phyloP scores from a whole-genome alignment of 441 rosid genomes.

The Populus trichocarpa region DNA sequence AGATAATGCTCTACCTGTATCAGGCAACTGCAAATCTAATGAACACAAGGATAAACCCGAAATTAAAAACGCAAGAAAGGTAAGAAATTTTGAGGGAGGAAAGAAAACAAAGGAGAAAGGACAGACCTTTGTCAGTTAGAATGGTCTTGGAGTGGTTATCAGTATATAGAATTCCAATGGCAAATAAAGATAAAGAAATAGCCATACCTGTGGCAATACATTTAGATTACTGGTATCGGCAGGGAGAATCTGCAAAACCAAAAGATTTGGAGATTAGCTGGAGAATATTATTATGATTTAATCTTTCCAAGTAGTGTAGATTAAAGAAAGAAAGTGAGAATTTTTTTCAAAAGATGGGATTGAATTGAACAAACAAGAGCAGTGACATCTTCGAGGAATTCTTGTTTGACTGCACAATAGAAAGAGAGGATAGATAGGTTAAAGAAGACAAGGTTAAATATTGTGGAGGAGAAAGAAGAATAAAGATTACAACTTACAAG shows the following conservation, averaged over 20 bases:
- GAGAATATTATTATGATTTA: neutral
- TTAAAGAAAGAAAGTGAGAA: neutral
- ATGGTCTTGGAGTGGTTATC: conserved; percentile 23
- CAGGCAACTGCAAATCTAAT: conserved; percentile 29
- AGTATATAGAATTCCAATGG: conserved; percentile 45
- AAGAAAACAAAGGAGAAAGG: neutral
- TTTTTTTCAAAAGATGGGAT: no score
- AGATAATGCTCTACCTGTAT: conserved; percentile 54
- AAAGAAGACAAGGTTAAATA: neutral
- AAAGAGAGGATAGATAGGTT: neutral
- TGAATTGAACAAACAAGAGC: conserved; percentile 43
- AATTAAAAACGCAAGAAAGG: neutral
- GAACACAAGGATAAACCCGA: neutral
- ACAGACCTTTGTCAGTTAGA: neutral
- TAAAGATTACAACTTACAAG: conserved; percentile 33
- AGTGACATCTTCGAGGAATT: conserved; percentile 59
- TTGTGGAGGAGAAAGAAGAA: neutral
- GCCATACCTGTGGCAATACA: conserved; percentile 53
- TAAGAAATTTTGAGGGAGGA: no score
- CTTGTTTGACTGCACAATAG: conserved; percentile 45
- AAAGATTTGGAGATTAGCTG: neutral
- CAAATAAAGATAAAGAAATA: neutral
- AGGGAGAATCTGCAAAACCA: conserved; percentile 43
- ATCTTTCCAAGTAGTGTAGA: neutral
- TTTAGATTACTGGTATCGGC: conserved; percentile 49